These are phyloP conservation scores for Holtermanniella nyarrowii DNA, from an alignment of 768 basidiomycete species.

Conservation along the genomic window DNA sequence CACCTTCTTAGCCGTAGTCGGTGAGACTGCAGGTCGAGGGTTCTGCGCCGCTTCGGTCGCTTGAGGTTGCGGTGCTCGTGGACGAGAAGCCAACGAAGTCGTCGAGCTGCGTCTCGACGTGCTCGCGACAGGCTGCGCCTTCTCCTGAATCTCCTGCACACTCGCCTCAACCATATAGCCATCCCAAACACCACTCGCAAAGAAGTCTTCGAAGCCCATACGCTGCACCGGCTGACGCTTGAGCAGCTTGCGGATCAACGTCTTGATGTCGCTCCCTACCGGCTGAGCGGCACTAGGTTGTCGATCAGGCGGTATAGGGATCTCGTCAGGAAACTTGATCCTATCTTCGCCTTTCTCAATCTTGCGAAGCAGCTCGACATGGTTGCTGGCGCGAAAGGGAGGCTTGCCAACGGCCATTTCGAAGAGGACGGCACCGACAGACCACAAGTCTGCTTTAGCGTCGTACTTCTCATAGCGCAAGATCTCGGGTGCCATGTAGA, in stretches of 20 bases:
- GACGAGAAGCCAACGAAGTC: neutral
- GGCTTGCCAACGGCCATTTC: slow-evolving; percentile 91
- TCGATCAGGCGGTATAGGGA: slow-evolving; percentile 44
- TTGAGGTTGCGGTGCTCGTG: slow-evolving; percentile 18
- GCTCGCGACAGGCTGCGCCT: neutral
- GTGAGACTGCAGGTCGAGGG: slow-evolving; percentile 29
- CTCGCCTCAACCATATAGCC: slow-evolving; percentile 26
- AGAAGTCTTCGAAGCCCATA: slow-evolving; percentile 85
- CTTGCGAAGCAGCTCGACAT: slow-evolving; percentile 85
- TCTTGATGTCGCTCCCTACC: slow-evolving; percentile 75
- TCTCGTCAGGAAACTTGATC: slow-evolving; percentile 90
- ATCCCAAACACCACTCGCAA: slow-evolving; percentile 55
- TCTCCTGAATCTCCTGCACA: slow-evolving; percentile 5
- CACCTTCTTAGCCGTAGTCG: slow-evolving; percentile 7
- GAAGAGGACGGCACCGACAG: slow-evolving; percentile 89
- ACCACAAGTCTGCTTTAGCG: slow-evolving; percentile 96
- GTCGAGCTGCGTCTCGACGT: neutral
- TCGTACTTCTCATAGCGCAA: slow-evolving; percentile 94
- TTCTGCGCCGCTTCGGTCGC: slow-evolving; percentile 19
- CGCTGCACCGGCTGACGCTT: slow-evolving; percentile 75
- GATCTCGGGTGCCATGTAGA: slow-evolving; percentile 99
- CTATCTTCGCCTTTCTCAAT: slow-evolving; percentile 77
- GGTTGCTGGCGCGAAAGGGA: slow-evolving; percentile 90
- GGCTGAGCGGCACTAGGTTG: slow-evolving; percentile 46
- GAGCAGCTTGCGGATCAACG: slow-evolving; percentile 70